Percentiles rank a stretch among this genome's conserved stretches.
Evolutionary conservation across 1,284 basidiomycete species (phyloP).

Genomic region (Cryptococcus sp.): DNA sequence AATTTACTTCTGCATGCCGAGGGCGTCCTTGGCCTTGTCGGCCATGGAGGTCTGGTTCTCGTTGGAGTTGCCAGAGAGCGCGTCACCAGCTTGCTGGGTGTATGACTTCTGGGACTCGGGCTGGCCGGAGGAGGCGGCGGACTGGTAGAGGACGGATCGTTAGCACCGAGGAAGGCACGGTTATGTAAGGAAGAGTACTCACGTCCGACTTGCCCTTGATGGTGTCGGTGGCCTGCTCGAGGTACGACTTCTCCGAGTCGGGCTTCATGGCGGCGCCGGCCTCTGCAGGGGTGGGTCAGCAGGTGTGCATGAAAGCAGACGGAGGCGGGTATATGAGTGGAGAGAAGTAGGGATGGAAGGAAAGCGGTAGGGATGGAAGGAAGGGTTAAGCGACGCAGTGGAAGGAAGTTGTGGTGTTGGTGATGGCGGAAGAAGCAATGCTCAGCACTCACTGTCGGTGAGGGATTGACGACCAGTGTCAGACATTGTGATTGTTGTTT

Average conservation of each 20-base stretch:
- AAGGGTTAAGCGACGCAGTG: too few species aligned
- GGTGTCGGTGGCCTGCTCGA: conserved; percentile 39
- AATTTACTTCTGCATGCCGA: conserved; percentile 24
- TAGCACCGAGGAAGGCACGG: too few species aligned
- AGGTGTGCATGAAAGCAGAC: not conserved
- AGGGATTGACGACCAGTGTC: conserved; percentile 42
- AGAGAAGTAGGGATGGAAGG: conserved; percentile 1
- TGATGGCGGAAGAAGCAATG: not conserved
- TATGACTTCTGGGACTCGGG: conserved; percentile 41
- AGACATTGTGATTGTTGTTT: conserved; percentile 31
- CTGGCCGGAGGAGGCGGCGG: conserved; percentile 40
- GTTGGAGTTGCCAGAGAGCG: conserved; percentile 39
- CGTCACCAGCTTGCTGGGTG: conserved; percentile 34
- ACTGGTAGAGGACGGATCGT: conserved; percentile 10
- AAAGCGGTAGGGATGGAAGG: not conserved
- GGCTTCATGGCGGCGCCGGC: conserved; percentile 45
- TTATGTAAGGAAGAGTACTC: conserved; percentile 9
- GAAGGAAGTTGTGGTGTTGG: not conserved
- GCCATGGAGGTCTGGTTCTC: conserved; percentile 33
- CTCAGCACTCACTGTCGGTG: conserved; percentile 32
- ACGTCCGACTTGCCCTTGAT: conserved; percentile 41
- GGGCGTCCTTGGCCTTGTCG: conserved; percentile 36
- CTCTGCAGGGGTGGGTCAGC: conserved; percentile 20
- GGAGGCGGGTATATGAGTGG: not conserved
- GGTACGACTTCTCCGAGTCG: conserved; percentile 43